Conservation (phyloP, 108 stramenopile species). For the Mayamaea pseudoterrestris region DNA sequence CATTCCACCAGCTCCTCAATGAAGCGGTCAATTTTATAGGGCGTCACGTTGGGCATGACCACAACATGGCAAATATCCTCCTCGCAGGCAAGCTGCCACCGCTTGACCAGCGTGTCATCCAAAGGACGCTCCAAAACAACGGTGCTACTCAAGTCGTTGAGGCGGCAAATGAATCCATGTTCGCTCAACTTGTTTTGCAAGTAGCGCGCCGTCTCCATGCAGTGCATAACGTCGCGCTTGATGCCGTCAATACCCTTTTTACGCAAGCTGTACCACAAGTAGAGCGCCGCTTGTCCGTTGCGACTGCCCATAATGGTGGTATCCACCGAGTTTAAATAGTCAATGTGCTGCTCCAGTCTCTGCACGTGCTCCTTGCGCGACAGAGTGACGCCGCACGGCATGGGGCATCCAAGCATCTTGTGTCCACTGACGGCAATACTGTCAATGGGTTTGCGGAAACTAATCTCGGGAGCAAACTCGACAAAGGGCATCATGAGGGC, state of each 20-base stretch:
- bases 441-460: conserved; percentile 77
- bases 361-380: conserved; percentile 77
- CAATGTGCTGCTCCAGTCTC: conserved; percentile 71
- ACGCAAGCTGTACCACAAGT: conserved; percentile 81
- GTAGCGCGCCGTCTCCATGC: conserved; percentile 78
- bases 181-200: conserved; percentile 53
- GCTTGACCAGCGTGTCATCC: conserved; percentile 60
- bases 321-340: conserved; percentile 63
- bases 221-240: conserved; percentile 71
- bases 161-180: conserved; percentile 57
- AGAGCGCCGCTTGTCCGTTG: conserved; percentile 48
- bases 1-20: conserved; percentile 59
- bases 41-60: conserved; percentile 83
- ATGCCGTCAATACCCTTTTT: conserved; percentile 82
- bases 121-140: conserved; percentile 77
- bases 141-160: conserved; percentile 69
- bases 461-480: conserved; percentile 63
- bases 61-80: conserved; percentile 87
- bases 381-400: conserved; percentile 82
- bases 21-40: conserved; percentile 69
- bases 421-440: conserved; percentile 79
- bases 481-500: conserved; percentile 88
- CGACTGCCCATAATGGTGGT: conserved; percentile 45
- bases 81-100: conserved; percentile 83
- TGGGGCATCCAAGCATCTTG: conserved; percentile 86